Percentiles rank a stretch among this genome's conserved stretches.
These are phyloP conservation scores for Alloascoidea hylecoeti DNA, from an alignment of 805 yeast genomes.

Conservation along the genomic window DNA sequence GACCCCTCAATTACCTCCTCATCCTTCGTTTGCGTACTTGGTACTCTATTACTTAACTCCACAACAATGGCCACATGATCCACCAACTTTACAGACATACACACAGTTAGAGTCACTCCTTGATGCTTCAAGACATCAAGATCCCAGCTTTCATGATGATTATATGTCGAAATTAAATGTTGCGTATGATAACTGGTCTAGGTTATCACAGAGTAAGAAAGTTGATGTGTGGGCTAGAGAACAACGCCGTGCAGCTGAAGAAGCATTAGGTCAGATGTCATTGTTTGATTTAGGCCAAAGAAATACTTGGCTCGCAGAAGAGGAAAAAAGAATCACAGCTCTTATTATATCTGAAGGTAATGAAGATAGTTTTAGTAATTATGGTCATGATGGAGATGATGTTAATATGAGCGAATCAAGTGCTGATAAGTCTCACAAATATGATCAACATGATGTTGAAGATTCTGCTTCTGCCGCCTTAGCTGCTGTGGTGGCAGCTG, in stretches of 20 bases:
- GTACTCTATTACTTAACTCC: constrained; percentile 32
- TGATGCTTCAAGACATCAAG: constrained; percentile 6
- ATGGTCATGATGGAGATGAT: neutral
- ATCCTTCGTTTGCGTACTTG: constrained; percentile 34
- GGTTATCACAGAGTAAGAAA: constrained; percentile 19
- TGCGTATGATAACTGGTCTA: constrained; percentile 31
- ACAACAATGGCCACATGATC: constrained; percentile 35
- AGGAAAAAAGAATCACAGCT: constrained; percentile 11
- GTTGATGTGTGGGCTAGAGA: constrained; percentile 30
- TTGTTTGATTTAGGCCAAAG: constrained; percentile 28
- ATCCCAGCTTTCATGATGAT: constrained; percentile 12
- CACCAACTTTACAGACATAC: constrained; percentile 32
- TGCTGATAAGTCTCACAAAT: neutral
- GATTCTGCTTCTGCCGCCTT: constrained; percentile 1
- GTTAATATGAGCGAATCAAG: neutral
- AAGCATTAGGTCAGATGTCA: constrained; percentile 24
- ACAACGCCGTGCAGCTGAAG: constrained; percentile 27
- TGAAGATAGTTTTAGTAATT: too few relatives aligned
- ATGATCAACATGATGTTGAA: neutral
- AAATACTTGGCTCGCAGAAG: constrained; percentile 23
- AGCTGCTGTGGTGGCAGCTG: neutral
- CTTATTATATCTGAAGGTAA: neutral
- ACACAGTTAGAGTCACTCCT: constrained; percentile 17
- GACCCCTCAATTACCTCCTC: constrained; percentile 23
- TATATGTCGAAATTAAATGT: constrained; percentile 24